Percentiles rank a stretch among this genome's conserved stretches.
Conservation (phyloP, 345 rosid species). For the Durio zibethinus region DNA sequence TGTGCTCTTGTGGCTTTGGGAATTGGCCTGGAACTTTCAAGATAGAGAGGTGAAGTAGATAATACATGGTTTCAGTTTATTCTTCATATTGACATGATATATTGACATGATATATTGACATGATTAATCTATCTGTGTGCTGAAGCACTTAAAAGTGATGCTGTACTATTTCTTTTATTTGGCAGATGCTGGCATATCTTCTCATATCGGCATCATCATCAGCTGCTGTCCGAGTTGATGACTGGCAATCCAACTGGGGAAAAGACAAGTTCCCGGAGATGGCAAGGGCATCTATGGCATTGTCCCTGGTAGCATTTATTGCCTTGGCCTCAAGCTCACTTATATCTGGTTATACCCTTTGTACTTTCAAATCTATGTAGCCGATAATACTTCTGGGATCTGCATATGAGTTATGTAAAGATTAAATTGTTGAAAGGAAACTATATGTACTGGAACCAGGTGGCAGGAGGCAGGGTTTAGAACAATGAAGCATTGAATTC, state of each 20-base stretch:
- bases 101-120: too few relatives aligned
- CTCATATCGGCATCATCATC: constrained; percentile 83
- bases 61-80: not conserved
- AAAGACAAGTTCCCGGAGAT: constrained; percentile 71
- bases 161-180: not conserved
- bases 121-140: not conserved
- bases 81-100: not conserved
- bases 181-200: constrained; percentile 75
- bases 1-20: not conserved
- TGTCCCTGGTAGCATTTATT: constrained; percentile 62
- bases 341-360: constrained; percentile 62
- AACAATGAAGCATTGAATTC: not conserved
- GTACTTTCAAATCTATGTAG: constrained; percentile 40
- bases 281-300: constrained; percentile 66
- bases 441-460: not conserved
- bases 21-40: not conserved
- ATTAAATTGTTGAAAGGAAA: not conserved
- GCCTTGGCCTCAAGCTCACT: constrained; percentile 71
- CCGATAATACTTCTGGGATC: not conserved
- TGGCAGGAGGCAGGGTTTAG: not conserved
- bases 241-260: constrained; percentile 88
- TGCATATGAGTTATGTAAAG: not conserved
- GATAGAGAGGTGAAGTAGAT: not conserved
- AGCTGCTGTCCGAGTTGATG: constrained; percentile 72
- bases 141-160: constrained; percentile 4